Evolutionary conservation across 2,329 filamentous ascomycete genomes (phyloP).

Genomic region (Exophiala dermatitidis): DNA sequence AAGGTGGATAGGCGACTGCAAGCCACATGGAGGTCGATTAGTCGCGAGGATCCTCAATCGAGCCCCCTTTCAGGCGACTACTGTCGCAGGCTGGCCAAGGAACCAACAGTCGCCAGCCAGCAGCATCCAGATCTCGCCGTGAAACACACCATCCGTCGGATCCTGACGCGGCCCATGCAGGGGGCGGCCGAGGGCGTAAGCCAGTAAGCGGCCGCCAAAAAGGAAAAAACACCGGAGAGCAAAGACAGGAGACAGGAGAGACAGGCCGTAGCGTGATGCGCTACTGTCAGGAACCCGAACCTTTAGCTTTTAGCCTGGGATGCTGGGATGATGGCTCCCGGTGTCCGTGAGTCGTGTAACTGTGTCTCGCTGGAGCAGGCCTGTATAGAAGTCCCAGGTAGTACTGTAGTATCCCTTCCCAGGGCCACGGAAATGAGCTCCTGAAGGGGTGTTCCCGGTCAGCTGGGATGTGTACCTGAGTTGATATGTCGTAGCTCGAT

Average conservation of each 20-base stretch:
- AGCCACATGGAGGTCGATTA: neutral
- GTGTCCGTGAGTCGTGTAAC: neutral
- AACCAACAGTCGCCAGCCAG: constrained; percentile 3
- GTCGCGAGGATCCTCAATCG: neutral
- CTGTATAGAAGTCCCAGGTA: neutral
- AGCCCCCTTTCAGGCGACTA: constrained; percentile 3
- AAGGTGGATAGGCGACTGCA: neutral
- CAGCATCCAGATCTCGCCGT: constrained; percentile 2
- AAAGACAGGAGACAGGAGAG: neutral
- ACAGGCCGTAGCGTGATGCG: constrained; percentile 4
- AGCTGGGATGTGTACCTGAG: neutral
- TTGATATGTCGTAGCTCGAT: neutral
- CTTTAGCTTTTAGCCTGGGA: constrained; percentile 1
- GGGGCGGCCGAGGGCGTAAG: constrained; percentile 1
- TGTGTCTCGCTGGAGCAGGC: neutral
- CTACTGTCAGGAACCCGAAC: constrained; percentile 22
- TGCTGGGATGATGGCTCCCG: neutral
- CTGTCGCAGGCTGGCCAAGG: constrained; percentile 4
- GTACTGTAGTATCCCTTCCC: neutral
- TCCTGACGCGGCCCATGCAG: neutral
- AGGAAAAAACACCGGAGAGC: neutral
- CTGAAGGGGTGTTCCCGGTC: neutral
- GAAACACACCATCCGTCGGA: constrained; percentile 1
- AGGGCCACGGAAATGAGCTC: neutral
- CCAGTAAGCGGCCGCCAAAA: neutral